Conservation (phyloP, 2,329 filamentous ascomycete species). For the Chrysosphaeria jannelii region DNA sequence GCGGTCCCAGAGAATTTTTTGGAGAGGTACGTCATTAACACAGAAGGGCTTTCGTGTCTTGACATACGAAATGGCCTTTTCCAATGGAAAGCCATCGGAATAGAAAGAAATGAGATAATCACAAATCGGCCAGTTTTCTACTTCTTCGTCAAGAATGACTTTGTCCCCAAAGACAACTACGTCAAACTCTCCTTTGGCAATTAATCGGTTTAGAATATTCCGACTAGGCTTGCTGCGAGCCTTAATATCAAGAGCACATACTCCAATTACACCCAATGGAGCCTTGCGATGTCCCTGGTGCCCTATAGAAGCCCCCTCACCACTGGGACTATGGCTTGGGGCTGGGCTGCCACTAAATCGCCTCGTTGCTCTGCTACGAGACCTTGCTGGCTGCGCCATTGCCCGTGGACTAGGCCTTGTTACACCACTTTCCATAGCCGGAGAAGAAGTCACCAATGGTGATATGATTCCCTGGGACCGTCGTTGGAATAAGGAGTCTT, state of each 20-base stretch:
- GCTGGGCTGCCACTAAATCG: constrained; percentile 57
- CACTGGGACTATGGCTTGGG: constrained; percentile 51
- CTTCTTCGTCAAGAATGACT: constrained; percentile 85
- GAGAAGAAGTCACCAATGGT: too few relatives aligned
- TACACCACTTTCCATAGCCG: too few relatives aligned
- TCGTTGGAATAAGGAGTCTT: too few relatives aligned
- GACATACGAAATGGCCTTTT: constrained; percentile 90
- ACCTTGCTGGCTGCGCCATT: constrained; percentile 2
- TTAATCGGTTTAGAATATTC: constrained; percentile 79
- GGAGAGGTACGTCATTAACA: constrained; percentile 93
- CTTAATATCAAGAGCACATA: constrained; percentile 87
- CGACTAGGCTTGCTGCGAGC: constrained; percentile 88
- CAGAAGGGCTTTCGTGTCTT: constrained; percentile 84
- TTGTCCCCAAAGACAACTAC: constrained; percentile 97
- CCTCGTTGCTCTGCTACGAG: constrained; percentile 38
- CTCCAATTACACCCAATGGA: constrained; percentile 45
- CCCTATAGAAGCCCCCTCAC: constrained; percentile 39
- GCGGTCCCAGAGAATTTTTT: constrained; percentile 87
- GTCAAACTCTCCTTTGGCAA: constrained; percentile 77
- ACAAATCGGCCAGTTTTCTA: constrained; percentile 88
- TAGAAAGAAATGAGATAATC: constrained; percentile 97
- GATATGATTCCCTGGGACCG: too few relatives aligned
- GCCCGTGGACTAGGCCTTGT: too few relatives aligned
- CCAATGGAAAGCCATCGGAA: constrained; percentile 83
- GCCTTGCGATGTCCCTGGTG: too few relatives aligned